A percentile compares a stretch with the other conserved stretches of the same genome.
Conservation (phyloP, 805 yeast genomes). For the Yarrowia hollandica region DNA sequence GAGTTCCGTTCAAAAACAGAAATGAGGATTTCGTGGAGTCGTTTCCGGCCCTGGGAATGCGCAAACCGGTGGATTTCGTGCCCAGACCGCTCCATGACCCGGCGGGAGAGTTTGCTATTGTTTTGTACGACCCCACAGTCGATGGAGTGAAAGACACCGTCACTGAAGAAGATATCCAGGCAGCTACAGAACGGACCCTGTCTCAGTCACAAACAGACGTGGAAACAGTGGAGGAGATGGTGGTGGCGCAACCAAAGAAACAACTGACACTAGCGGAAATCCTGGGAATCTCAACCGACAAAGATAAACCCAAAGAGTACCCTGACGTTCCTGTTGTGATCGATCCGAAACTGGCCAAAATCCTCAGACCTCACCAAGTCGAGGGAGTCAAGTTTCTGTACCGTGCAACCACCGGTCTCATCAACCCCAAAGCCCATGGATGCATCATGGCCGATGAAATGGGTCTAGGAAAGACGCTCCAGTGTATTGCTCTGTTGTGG, state of each 20-base stretch:
- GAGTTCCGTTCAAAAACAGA: slow-evolving; percentile 11
- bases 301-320: slow-evolving; percentile 51
- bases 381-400: slow-evolving; percentile 92
- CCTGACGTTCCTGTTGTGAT: slow-evolving; percentile 95
- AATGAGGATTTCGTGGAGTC: slow-evolving; percentile 7
- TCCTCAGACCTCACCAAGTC: slow-evolving; percentile 92
- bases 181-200: slow-evolving; percentile 34
- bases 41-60: slow-evolving; percentile 76
- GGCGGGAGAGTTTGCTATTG: slow-evolving; percentile 87
- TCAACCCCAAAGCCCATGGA: slow-evolving; percentile 70
- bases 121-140: slow-evolving; percentile 90
- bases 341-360: slow-evolving; percentile 82
- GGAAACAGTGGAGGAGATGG: slow-evolving; percentile 38
- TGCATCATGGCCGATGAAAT: slow-evolving; percentile 98
- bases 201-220: slow-evolving; percentile 39
- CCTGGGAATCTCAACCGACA: slow-evolving; percentile 58
- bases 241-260: slow-evolving; percentile 35
- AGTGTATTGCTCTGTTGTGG: slow-evolving; percentile 90
- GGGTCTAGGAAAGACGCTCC: slow-evolving; percentile 92
- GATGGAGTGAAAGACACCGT: slow-evolving; percentile 47
- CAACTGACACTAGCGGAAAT: slow-evolving; percentile 64
- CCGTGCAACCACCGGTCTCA: slow-evolving; percentile 83
- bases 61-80: slow-evolving; percentile 61
- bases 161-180: slow-evolving; percentile 35
- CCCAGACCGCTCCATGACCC: slow-evolving; percentile 97